Conservation (phyloP, 2,329 filamentous ascomycete genomes). For the Fusarium sp. region DNA sequence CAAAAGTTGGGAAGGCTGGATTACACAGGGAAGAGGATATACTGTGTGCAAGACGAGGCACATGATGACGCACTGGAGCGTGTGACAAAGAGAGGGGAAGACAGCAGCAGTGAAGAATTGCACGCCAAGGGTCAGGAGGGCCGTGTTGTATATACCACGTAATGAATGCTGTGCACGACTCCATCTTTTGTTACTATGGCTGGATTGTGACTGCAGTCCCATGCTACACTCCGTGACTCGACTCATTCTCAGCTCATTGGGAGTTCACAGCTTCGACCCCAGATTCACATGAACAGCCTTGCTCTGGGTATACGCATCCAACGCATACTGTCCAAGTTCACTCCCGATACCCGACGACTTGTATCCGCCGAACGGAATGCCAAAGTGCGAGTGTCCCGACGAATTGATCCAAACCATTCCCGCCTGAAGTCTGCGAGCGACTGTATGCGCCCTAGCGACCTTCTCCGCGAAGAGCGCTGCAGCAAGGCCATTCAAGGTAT, state of each 20-base stretch:
- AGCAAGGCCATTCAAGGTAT: conserved; percentile 65
- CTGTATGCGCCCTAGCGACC: conserved; percentile 52
- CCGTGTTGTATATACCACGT: conserved; percentile 33
- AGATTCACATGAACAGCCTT: conserved; percentile 34
- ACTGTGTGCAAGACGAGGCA: conserved; percentile 14
- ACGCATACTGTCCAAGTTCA: conserved; percentile 31
- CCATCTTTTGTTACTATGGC: too few species aligned
- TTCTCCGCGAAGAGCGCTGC: conserved; percentile 66
- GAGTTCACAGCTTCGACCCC: background rate
- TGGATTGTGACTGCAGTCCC: too few species aligned
- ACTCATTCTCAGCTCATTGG: background rate
- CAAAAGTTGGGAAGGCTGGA: conserved; percentile 26
- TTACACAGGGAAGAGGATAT: conserved; percentile 13
- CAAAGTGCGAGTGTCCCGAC: conserved; percentile 31
- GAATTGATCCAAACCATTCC: conserved; percentile 56
- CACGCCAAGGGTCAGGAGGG: conserved; percentile 17
- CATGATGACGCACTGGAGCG: conserved; percentile 14
- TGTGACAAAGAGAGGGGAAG: conserved; percentile 1
- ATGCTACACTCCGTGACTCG: background rate
- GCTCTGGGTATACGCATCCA: conserved; percentile 35
- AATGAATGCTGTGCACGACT: conserved; percentile 33
- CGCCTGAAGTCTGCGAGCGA: conserved; percentile 62
- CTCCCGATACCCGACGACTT: conserved; percentile 28
- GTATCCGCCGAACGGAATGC: conserved; percentile 42
- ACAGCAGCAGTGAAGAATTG: conserved; percentile 8